These are phyloP conservation scores for Alternaria sp. DNA, from an alignment of 2,329 filamentous ascomycete genomes.

Conservation along the genomic window DNA sequence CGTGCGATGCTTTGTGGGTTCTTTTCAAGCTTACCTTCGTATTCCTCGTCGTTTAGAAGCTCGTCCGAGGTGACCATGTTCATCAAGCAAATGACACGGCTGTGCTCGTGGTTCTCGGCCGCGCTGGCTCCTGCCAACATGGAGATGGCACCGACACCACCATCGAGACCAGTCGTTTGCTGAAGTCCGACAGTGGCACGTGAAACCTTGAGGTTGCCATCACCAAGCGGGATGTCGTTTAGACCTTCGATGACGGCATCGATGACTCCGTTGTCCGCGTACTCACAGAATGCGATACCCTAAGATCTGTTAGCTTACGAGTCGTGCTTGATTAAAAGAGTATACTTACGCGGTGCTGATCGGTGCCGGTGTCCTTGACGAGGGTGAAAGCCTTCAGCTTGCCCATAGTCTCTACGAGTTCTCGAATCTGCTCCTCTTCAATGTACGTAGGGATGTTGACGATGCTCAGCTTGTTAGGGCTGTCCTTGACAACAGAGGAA, in stretches of 20 bases:
- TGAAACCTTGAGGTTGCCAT: slow-evolving; percentile 82
- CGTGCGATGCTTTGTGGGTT: slow-evolving; percentile 52
- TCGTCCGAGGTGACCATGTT: slow-evolving; percentile 99
- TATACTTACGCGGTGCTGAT: slow-evolving; percentile 80
- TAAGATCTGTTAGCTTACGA: slow-evolving; percentile 51
- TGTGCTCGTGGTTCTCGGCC: slow-evolving; percentile 74
- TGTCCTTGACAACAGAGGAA: slow-evolving; percentile 84
- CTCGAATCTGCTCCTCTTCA: slow-evolving; percentile 88
- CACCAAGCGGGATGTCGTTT: slow-evolving; percentile 92
- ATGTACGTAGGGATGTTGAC: slow-evolving; percentile 89
- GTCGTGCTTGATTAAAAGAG: neutral
- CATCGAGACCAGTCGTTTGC: slow-evolving; percentile 90
- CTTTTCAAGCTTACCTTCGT: slow-evolving; percentile 69
- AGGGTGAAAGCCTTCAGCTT: slow-evolving; percentile 91
- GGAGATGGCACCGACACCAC: slow-evolving; percentile 97
- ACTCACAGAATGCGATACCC: slow-evolving; percentile 98
- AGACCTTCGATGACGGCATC: slow-evolving; percentile 88
- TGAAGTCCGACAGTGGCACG: slow-evolving; percentile 93
- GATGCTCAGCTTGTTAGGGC: slow-evolving; percentile 93
- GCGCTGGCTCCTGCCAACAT: slow-evolving; percentile 93
- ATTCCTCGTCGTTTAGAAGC: slow-evolving; percentile 91
- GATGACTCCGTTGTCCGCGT: slow-evolving; percentile 78
- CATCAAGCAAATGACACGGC: slow-evolving; percentile 86
- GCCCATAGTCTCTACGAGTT: slow-evolving; percentile 89
- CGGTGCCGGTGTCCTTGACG: slow-evolving; percentile 84